Percentiles rank a stretch among this genome's conserved stretches.
These are phyloP conservation scores for Neurospora sp. DNA, from an alignment of 495 filamentous ascomycete species.

Conservation along the genomic window DNA sequence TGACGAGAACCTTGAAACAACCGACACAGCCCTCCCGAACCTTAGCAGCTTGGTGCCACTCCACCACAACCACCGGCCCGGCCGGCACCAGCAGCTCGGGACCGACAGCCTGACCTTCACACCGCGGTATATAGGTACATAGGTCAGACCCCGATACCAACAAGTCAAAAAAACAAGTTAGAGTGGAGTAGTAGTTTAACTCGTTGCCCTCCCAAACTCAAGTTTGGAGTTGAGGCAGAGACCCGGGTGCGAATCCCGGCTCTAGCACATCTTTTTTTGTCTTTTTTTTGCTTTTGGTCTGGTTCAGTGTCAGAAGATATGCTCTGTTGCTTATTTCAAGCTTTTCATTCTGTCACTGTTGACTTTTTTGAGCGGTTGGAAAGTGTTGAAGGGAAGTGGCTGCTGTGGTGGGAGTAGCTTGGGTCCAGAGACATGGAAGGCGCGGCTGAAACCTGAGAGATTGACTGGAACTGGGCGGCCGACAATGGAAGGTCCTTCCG, in stretches of 20 bases:
- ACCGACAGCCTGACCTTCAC: background rate
- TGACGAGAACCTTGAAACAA: too few species aligned
- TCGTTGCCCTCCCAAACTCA: conserved; percentile 16
- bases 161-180: background rate
- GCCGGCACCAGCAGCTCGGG: background rate
- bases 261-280: conserved; percentile 6
- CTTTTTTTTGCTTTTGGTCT: background rate
- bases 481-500: background rate
- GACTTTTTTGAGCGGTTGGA: background rate
- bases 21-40: background rate
- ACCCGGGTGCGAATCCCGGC: conserved; percentile 18
- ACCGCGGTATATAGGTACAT: background rate
- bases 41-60: background rate
- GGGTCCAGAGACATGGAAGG: background rate
- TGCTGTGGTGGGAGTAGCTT: background rate
- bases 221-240: conserved; percentile 5
- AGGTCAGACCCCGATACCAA: background rate
- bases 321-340: accelerated
- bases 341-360: background rate
- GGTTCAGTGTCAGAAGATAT: too few species aligned
- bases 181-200: conserved; percentile 22
- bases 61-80: background rate
- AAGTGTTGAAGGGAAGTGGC: background rate
- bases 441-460: background rate
- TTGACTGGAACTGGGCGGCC: background rate